Evolutionary conservation across 768 basidiomycete genomes (phyloP).

Genomic region (Termitomyces sp.): DNA sequence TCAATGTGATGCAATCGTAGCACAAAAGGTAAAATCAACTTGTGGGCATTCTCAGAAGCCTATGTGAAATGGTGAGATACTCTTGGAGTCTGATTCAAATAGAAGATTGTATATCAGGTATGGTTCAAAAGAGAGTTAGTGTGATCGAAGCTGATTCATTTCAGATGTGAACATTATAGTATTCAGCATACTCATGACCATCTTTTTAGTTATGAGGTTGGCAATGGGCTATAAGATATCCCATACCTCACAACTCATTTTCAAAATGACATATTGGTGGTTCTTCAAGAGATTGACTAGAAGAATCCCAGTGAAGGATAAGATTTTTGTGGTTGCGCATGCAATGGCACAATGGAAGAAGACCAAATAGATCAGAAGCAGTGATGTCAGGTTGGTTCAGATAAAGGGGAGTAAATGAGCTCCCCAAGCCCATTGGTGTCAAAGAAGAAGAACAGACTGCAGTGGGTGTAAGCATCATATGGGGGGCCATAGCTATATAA

Average conservation of each 20-base stretch:
- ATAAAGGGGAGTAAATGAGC: not conserved
- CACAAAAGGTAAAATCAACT: not conserved
- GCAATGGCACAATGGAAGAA: not conserved
- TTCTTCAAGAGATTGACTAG: not conserved
- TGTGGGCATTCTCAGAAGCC: not conserved
- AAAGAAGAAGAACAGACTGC: too few species aligned
- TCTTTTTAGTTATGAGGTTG: constrained; percentile 3
- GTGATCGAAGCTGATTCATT: not conserved
- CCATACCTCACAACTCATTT: constrained; percentile 20
- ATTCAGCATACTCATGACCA: not conserved
- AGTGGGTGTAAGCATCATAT: too few species aligned
- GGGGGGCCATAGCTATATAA: too few species aligned
- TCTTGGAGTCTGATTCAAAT: not conserved
- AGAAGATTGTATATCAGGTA: not conserved
- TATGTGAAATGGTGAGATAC: constrained; percentile 10
- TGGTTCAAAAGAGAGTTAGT: not conserved
- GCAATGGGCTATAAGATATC: constrained; percentile 11
- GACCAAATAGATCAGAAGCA: not conserved
- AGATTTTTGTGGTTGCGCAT: not conserved
- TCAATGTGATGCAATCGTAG: not conserved
- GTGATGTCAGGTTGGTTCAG: not conserved
- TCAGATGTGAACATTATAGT: constrained; percentile 8
- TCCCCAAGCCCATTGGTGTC: not conserved
- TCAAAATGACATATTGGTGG: constrained; percentile 13
- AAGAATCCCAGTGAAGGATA: not conserved